Conservation (phyloP, 768 basidiomycete species). For the Butyriboletus loyo region DNA sequence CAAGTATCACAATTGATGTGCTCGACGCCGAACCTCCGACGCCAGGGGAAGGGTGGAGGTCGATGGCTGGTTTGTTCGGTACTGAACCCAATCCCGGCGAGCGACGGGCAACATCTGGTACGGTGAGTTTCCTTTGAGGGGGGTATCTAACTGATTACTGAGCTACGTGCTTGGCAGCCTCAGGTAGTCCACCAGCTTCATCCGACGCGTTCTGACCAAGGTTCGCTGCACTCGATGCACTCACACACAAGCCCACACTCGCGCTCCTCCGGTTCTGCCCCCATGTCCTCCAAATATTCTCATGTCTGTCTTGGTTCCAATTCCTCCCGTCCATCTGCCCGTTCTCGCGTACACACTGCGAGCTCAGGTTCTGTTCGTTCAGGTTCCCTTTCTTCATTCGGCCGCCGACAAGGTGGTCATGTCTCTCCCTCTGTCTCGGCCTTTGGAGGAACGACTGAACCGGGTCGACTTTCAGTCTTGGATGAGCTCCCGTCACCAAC, state of each 20-base stretch:
- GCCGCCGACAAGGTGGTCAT: slow-evolving; percentile 35
- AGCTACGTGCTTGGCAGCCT: slow-evolving; percentile 34
- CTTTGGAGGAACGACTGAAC: slow-evolving; percentile 36
- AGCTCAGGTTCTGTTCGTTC: slow-evolving; percentile 44
- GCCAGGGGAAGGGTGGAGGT: slow-evolving; percentile 60
- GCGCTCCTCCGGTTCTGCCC: slow-evolving; percentile 50
- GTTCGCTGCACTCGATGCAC: slow-evolving; percentile 62
- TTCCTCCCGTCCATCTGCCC: slow-evolving; percentile 52
- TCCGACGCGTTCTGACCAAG: slow-evolving; percentile 52
- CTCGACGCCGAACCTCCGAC: slow-evolving; percentile 68
- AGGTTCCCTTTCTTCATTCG: slow-evolving; percentile 54
- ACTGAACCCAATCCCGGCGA: slow-evolving; percentile 25
- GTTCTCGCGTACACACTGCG: slow-evolving; percentile 35
- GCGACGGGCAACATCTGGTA: slow-evolving; percentile 59
- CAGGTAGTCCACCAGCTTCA: slow-evolving; percentile 42
- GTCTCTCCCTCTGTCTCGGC: slow-evolving; percentile 52
- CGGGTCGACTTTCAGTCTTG: slow-evolving; percentile 20
- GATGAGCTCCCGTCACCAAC: slow-evolving; percentile 18
- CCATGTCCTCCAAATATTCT: slow-evolving; percentile 44
- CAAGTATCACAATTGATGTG: slow-evolving; percentile 49
- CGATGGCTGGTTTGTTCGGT: slow-evolving; percentile 35
- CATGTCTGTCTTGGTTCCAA: slow-evolving; percentile 47
- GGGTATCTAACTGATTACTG: slow-evolving; percentile 5
- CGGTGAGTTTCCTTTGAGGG: slow-evolving; percentile 41
- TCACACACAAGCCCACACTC: slow-evolving; percentile 52